A percentile compares a stretch with the other conserved stretches of the same genome.
Conservation (phyloP, 176 grass and related monocot species). For the Tuctoria greenei region DNA sequence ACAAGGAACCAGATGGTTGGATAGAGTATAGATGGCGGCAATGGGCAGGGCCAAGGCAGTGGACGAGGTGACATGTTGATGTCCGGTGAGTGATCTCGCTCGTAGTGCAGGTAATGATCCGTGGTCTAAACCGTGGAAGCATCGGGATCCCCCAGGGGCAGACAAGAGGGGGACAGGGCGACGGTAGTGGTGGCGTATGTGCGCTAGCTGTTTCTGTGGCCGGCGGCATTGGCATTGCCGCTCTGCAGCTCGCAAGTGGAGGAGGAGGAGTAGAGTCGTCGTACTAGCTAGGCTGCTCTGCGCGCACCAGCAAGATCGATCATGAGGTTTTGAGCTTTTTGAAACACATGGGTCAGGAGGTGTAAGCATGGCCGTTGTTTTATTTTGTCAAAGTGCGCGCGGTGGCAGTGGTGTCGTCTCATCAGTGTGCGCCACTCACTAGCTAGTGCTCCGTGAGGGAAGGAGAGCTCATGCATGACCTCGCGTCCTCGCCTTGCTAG, state of each 20-base stretch:
- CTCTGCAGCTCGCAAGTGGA: slow-evolving; percentile 4
- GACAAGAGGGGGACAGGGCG: slow-evolving; percentile 55
- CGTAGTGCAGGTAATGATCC: slow-evolving; percentile 57
- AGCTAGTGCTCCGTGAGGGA: slow-evolving; percentile 22
- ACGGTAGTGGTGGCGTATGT: slow-evolving; percentile 34
- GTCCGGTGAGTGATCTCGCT: slow-evolving; percentile 28
- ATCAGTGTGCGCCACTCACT: slow-evolving; percentile 34
- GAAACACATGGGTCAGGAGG: not conserved
- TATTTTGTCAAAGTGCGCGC: not conserved
- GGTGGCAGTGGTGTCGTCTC: slow-evolving; percentile 41
- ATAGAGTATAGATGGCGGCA: not conserved
- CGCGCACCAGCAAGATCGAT: no score
- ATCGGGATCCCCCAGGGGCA: slow-evolving; percentile 43
- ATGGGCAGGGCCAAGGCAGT: slow-evolving; percentile 22
- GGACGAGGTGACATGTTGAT: slow-evolving; percentile 48
- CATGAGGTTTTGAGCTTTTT: not conserved
- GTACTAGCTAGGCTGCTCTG: not conserved
- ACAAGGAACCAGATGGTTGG: slow-evolving; percentile 26
- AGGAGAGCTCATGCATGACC: not conserved
- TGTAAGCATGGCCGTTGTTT: slow-evolving; percentile 26
- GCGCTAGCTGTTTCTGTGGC: not conserved
- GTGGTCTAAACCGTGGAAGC: slow-evolving; percentile 25
- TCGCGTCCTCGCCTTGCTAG: not conserved
- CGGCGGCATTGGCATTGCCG: slow-evolving; percentile 42
- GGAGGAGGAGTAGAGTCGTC: not conserved